Conservation (phyloP, 2,329 filamentous ascomycete species). For the Botrytis sinoallii region DNA sequence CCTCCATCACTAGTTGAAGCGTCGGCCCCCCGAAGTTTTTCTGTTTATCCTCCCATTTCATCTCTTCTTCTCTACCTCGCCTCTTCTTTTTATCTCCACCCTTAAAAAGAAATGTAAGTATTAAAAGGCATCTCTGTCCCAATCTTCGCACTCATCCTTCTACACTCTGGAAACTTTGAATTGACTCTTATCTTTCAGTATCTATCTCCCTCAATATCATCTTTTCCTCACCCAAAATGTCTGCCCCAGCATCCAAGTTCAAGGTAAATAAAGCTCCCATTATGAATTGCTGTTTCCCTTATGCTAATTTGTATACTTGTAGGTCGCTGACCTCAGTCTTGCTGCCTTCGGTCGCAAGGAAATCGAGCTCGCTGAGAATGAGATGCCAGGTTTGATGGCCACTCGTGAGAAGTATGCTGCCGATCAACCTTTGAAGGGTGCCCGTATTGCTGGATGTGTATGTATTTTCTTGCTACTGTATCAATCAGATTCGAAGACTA, state of each 20-base stretch:
- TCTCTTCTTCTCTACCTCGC: background rate
- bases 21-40: constrained; percentile 11
- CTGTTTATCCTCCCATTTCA: background rate
- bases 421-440: constrained; percentile 91
- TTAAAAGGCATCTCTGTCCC: background rate
- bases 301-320: constrained; percentile 1
- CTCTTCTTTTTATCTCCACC: background rate
- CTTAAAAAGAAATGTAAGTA: constrained; percentile 7
- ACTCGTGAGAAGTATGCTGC: constrained; percentile 86
- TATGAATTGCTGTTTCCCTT: background rate
- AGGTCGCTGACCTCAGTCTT: constrained; percentile 97
- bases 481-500: constrained; percentile 59
- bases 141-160: background rate
- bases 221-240: constrained; percentile 34
- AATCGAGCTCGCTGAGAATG: constrained; percentile 94
- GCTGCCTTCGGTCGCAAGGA: constrained; percentile 98
- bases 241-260: constrained; percentile 39
- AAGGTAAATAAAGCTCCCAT: constrained; percentile 26
- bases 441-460: constrained; percentile 94
- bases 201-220: constrained; percentile 18
- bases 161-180: background rate
- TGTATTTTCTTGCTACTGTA: background rate
- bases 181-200: constrained; percentile 9
- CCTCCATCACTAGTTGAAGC: constrained; percentile 3
- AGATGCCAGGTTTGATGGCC: constrained; percentile 97